Evolutionary conservation across 2,329 filamentous ascomycete species (phyloP).

Genomic region (Trichoderma arundinaceum): DNA sequence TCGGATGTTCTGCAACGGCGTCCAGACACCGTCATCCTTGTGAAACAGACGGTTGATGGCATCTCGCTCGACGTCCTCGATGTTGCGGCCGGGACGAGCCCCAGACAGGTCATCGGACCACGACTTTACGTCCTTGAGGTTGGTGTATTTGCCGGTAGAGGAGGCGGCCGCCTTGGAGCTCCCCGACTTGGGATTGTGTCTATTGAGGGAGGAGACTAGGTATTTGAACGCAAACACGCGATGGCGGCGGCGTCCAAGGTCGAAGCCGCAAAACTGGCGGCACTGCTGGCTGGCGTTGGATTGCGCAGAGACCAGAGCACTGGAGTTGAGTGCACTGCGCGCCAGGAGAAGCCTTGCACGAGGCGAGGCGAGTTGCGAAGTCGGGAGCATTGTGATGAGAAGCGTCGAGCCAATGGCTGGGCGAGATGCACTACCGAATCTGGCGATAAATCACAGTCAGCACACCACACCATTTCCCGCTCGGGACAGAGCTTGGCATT

Average conservation of each 20-base stretch:
- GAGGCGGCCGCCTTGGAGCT: conserved; percentile 36
- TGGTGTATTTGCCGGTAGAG: conserved; percentile 43
- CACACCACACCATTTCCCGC: neutral
- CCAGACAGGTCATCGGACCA: conserved; percentile 48
- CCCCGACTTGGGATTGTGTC: conserved; percentile 42
- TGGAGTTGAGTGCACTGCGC: conserved; percentile 25
- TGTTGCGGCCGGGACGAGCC: conserved; percentile 49
- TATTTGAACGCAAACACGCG: conserved; percentile 53
- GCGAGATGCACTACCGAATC: conserved; percentile 29
- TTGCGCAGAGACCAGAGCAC: conserved; percentile 21
- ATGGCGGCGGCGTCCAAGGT: conserved; percentile 50
- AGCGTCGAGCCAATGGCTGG: conserved; percentile 4
- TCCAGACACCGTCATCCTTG: conserved; percentile 41
- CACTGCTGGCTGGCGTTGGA: conserved; percentile 36
- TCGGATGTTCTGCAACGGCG: conserved; percentile 44
- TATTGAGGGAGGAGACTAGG: conserved; percentile 51
- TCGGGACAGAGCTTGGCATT: neutral
- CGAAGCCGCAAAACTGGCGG: conserved; percentile 53
- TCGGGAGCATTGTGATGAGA: conserved; percentile 39
- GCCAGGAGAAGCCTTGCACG: conserved; percentile 38
- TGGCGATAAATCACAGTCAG: conserved; percentile 19
- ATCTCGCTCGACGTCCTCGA: conserved; percentile 53
- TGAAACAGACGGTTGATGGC: conserved; percentile 52
- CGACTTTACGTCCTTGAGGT: conserved; percentile 45
- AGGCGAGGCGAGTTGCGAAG: conserved; percentile 40